A percentile compares a stretch with the other conserved stretches of the same genome.
These are phyloP conservation scores for Cutaneotrichosporon dermatis DNA, from an alignment of 1,284 basidiomycete genomes.

Conservation along the genomic window DNA sequence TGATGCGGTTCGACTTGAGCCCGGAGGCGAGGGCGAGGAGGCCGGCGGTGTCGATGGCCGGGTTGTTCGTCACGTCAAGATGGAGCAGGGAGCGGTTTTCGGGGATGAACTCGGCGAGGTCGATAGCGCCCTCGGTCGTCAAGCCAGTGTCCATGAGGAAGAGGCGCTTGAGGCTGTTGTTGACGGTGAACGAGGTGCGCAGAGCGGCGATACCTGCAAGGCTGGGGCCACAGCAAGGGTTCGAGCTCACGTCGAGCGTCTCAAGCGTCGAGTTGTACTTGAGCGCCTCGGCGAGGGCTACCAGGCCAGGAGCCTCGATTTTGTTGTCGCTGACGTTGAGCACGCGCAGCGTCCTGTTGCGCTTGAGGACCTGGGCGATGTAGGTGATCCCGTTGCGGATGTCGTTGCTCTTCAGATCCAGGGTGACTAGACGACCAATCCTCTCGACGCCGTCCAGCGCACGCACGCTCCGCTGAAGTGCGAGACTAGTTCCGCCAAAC, in stretches of 20 bases:
- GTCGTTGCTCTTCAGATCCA: conserved; percentile 90
- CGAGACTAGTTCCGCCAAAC: conserved; percentile 35
- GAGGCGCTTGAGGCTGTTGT: conserved; percentile 83
- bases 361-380: conserved; percentile 89
- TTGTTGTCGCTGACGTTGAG: conserved; percentile 92
- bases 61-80: conserved; percentile 76
- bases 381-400: conserved; percentile 81
- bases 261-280: conserved; percentile 94
- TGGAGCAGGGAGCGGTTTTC: conserved; percentile 83
- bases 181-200: conserved; percentile 86
- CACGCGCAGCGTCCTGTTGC: conserved; percentile 90
- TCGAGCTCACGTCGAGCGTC: conserved; percentile 86
- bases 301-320: conserved; percentile 75
- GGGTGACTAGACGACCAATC: conserved; percentile 75
- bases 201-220: conserved; percentile 84
- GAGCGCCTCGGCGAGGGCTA: conserved; percentile 82
- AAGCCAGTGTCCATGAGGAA: conserved; percentile 83
- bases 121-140: conserved; percentile 81
- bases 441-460: conserved; percentile 79
- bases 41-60: conserved; percentile 73
- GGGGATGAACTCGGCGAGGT: conserved; percentile 91
- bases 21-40: conserved; percentile 87
- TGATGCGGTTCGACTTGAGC: conserved; percentile 70
- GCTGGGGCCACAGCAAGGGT: conserved; percentile 83
- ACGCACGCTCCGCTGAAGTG: conserved; percentile 61